A percentile compares a stretch with the other conserved stretches of the same genome.
These are phyloP conservation scores for Fusarium subglutinans DNA, from an alignment of 2,329 filamentous ascomycete genomes.

Conservation along the genomic window DNA sequence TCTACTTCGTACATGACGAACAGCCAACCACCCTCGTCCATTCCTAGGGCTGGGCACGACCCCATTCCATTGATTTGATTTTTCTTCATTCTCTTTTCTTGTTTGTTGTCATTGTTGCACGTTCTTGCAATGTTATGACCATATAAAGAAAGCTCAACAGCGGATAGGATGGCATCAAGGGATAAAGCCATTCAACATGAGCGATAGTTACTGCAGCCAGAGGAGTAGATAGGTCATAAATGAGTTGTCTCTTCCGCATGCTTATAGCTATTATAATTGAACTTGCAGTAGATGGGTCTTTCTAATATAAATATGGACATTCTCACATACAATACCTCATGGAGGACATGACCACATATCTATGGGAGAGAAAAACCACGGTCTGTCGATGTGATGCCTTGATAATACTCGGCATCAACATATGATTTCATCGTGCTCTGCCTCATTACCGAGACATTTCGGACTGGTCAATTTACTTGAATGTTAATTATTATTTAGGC, in stretches of 20 bases:
- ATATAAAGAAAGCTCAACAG: constrained; percentile 40
- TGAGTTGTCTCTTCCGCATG: constrained; percentile 12
- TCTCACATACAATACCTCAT: not conserved
- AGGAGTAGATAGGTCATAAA: constrained; percentile 12
- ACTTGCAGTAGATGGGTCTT: constrained; percentile 8
- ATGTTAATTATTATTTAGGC: not conserved
- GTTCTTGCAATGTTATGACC: constrained; percentile 21
- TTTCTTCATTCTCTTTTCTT: not conserved
- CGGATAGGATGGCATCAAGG: constrained; percentile 35
- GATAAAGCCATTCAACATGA: constrained; percentile 49
- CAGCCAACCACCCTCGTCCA: not conserved
- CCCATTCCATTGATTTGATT: not conserved
- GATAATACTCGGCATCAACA: not conserved
- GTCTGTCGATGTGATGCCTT: not conserved
- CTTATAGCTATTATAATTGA: constrained; percentile 14
- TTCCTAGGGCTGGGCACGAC: not conserved
- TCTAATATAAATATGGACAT: constrained; percentile 11
- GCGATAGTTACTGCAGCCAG: constrained; percentile 39
- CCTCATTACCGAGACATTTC: constrained; percentile 19
- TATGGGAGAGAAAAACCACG: not conserved
- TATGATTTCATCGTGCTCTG: not conserved
- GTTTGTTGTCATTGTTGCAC: constrained; percentile 10
- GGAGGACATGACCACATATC: not conserved
- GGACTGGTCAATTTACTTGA: not conserved
- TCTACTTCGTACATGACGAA: not conserved